Base-by-base conservation (phyloP, 1,284 basidiomycete genomes). In the Puccinia sorghi region DNA sequence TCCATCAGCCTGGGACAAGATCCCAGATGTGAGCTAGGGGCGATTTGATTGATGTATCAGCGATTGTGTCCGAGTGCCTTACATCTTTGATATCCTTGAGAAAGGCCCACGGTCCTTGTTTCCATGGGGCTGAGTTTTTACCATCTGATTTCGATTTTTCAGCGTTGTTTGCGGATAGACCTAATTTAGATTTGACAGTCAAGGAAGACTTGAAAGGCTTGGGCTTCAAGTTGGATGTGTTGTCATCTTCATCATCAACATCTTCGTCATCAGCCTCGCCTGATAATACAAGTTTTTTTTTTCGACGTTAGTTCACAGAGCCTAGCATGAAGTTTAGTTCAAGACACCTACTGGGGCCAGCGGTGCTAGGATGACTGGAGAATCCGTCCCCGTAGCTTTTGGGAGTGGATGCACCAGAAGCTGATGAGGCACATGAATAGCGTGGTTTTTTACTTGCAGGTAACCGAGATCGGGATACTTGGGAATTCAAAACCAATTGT, bases 1-100 rank as follows among this genome's bases (percentile, higher is more conserved):
- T 4, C 90, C 89, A 82, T 98, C 93, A 87, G 92, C 95, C 90
- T 94, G 83, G 50, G 9, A 66, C 20, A 15, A 75, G 25, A n/a
- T 39, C 73, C 32, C 22, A 56, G 20, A 11, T 20, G 32, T 39
- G 15, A 67, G 39, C 41, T 15, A 32, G 22, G 63, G 22, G 2
- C 17, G n/a, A 39, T 9, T 32, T 7, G 27, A 61, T 32, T 41
- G 54, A 2, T 39, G n/a, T 39, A 41, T 20, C 20, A 13, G 25
- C 13, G 8, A 39, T 43, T 27, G 7, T 46, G 52, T 20, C 7
- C 11, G n/a, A 27, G 22, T 25, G 41, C 17, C 76, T 63, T 54
- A 78, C 76, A 64, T 78, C 76, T 43, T 57, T 66, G 17, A 78
- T 78, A n/a, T 78, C 67, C 32, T 67, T 54, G 41, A 78, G 67